Evolutionary conservation across 768 basidiomycete species (phyloP), one percentile per base, ranked within the genome.

Genomic region (Xerocomellus dryophilus): DNA sequence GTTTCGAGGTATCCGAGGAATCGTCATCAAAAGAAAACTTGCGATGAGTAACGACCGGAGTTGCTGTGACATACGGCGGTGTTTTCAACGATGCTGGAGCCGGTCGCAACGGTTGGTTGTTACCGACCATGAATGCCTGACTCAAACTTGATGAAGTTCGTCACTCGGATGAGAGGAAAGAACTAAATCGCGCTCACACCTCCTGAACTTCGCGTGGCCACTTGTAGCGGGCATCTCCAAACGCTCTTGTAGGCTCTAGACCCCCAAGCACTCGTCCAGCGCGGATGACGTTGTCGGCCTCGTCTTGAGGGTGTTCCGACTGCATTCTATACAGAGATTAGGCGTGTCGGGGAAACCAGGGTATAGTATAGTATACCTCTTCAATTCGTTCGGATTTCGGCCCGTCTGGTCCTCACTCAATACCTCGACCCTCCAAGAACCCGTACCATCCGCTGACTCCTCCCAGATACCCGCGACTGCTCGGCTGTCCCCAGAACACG

Each of bases 371-470:
- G 64, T 76, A 47, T 61, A 94, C 95, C 94, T 82, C 68, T 80
- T 80, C 23, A 88, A 74, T 71, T 99, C 97, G 43, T 82, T 86
- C 15, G 81, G 84, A 66, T 93, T 98, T 60, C 92, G 83, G 36
- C 93, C 97, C 7, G 95, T 98, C 75, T 98, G 95, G 66, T 98
- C 97, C 70, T 98, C 93, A 27, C 83, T 92, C 57, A 99, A 77
- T n/a, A 91, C 91, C 67, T 97, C 93, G 29, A 94, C 88, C 43
- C 85, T 81, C 97, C 97, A 99, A 48, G 76, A 78, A 11, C 90
- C 90, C 48, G 78, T 74, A 4, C 83, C 85, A 57, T 85, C 81
- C 3, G 68, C 71, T 5, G 78, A 78, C 47, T 82, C 79, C 58
- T 91, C 85, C 88, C 90, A 95, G 35, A 92, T 81, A 18, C 97